Evolutionary conservation across 345 rosid genomes (phyloP), one percentile per base, ranked within the genome.

Genomic region (Sonneratia alba): DNA sequence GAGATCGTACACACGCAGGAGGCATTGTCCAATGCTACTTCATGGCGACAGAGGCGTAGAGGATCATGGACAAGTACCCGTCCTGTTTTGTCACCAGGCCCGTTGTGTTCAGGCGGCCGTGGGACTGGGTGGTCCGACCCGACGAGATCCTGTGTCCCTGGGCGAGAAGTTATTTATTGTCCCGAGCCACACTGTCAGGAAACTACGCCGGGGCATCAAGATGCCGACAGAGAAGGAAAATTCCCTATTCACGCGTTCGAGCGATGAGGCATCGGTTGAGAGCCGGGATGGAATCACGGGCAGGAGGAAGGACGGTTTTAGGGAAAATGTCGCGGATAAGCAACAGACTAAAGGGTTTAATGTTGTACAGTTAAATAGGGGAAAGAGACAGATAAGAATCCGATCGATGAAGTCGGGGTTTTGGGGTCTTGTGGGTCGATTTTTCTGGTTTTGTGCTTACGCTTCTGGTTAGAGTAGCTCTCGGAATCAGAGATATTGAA

Each of bases 71-170:
- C 70, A 85, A 77, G 74, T 76, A 82, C 72, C 89, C 89, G 0
- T 43, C 79, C 36, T 76, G 18, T 37, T 51, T 64, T 12, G 63
- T 85, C 37, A 81, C 85, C 18, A 77, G 81, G 77, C 91, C 87
- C 0, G 86, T 83, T 38, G 81, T 85, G 53, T 87, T 87, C 73
- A 37, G 73, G 68, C 73, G 70, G 47, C 86, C 87, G 1, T 82
- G 91, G 86, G 78, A 84, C 36, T 77, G 85, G 0, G 69, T 86
- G 49, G 78, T 83, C 24, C 51, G 78, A 71, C 81, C 81, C 4
- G 77, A 81, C 45, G 77, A 81, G 71, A 80, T 81, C 69, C 84
- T 84, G 19, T n/a, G 82, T 83, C 69, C 87, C 88, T n/a, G n/a
- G n/a, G n/a, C n/a, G n/a, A n/a, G n/a, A n/a, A n/a, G n/a, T n/a